These are phyloP conservation scores for Crithidia mellificae DNA, from an alignment of 208 protist species.

Conservation along the genomic window DNA sequence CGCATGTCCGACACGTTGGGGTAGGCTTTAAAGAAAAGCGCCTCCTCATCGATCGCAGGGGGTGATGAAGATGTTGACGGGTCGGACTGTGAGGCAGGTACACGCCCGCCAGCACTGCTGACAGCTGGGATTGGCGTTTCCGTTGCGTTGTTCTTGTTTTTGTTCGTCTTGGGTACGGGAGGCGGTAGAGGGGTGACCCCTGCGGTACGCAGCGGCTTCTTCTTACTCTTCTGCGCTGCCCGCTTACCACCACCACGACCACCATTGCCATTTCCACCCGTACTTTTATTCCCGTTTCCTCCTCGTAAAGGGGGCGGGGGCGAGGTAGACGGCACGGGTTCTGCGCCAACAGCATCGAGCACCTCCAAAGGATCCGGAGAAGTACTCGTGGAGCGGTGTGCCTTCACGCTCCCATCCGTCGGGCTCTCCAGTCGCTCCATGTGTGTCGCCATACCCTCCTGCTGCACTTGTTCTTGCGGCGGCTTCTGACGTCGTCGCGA, in stretches of 20 bases:
- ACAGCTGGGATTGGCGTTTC: no score
- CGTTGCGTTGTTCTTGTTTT: no score
- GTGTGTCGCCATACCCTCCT: no score
- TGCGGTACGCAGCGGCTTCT: neutral
- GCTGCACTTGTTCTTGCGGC: neutral
- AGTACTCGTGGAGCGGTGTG: neutral
- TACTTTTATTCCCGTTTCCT: neutral
- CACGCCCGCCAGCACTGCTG: no score
- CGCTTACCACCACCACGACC: no score
- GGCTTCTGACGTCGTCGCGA: neutral
- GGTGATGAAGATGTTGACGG: no score
- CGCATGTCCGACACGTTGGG: conserved; percentile 76
- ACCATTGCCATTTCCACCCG: neutral
- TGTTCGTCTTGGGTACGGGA: no score
- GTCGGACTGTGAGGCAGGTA: no score
- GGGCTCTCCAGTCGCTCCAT: neutral
- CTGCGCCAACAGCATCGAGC: neutral
- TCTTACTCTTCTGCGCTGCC: no score
- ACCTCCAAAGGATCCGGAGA: neutral
- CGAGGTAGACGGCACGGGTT: conserved; percentile 6
- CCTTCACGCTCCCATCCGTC: neutral
- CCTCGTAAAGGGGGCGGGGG: conserved; percentile 6
- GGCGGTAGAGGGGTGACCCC: neutral
- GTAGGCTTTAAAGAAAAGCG: conserved; percentile 39
- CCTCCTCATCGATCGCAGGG: conserved; percentile 21